Evolutionary conservation across 208 protist genomes (phyloP).

Genomic region (Plasmodiophora brassicae): DNA sequence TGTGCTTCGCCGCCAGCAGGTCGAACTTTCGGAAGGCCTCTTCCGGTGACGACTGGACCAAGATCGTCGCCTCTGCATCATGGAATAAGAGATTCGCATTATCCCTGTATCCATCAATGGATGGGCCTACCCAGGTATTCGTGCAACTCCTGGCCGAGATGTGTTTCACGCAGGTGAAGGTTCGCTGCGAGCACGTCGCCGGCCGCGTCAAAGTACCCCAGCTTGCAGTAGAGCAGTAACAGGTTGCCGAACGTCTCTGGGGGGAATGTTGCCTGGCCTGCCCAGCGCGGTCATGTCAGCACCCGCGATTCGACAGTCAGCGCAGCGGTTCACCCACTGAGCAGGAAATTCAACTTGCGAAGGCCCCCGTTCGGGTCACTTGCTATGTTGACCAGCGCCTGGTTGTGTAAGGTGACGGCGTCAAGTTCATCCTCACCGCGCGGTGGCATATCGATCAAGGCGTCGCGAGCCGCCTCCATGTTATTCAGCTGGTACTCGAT

Average conservation of each 20-base stretch:
- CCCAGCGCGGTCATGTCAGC: background rate
- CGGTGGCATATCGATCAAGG: conserved; percentile 91
- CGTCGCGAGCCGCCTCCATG: conserved; percentile 74
- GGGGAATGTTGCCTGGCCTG: conserved; percentile 57
- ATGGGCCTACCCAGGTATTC: conserved; percentile 89
- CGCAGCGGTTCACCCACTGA: conserved; percentile 44
- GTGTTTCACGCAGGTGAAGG: conserved; percentile 80
- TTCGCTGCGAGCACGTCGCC: conserved; percentile 89
- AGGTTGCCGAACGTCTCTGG: conserved; percentile 93
- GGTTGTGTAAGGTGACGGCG: conserved; percentile 93
- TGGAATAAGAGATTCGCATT: too few species aligned
- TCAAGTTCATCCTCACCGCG: conserved; percentile 87
- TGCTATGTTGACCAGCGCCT: conserved; percentile 90
- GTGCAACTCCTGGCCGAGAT: conserved; percentile 81
- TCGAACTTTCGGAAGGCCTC: conserved; percentile 93
- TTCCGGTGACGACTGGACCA: conserved; percentile 77
- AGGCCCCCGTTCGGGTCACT: conserved; percentile 82
- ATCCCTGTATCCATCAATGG: conserved; percentile 28
- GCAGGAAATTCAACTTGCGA: conserved; percentile 87
- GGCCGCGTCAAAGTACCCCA: conserved; percentile 88
- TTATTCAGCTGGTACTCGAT: conserved; percentile 90
- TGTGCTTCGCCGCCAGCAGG: conserved; percentile 79
- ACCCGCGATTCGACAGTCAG: background rate
- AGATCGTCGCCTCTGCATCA: conserved; percentile 32
- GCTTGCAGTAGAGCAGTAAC: conserved; percentile 90